phyloP scores from a whole-genome alignment of 1,284 basidiomycete species.

The Trametes polyzona region DNA sequence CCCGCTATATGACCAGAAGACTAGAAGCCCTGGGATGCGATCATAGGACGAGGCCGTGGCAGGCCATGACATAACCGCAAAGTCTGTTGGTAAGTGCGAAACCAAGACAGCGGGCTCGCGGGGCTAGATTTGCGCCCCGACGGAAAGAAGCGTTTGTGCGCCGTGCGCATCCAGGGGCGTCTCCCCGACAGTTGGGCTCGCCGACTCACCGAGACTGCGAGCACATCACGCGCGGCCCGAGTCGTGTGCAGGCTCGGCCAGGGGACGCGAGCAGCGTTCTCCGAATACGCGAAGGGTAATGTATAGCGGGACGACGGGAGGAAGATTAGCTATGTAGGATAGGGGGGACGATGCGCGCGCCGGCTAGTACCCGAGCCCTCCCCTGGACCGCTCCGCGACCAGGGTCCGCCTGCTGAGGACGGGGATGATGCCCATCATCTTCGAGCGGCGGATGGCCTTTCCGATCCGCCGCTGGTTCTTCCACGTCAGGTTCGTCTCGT shows the following conservation, averaged over 20 bases:
- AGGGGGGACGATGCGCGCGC: background rate
- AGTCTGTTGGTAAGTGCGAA: constrained; percentile 2
- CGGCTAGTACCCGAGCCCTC: background rate
- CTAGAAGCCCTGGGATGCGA: constrained; percentile 20
- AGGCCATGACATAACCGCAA: constrained; percentile 21
- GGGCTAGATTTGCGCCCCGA: constrained; percentile 6
- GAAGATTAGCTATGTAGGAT: too few species aligned
- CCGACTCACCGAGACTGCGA: background rate
- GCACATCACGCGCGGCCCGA: background rate
- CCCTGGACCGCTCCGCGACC: background rate
- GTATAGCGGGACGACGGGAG: too few species aligned
- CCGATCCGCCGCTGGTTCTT: constrained; percentile 82
- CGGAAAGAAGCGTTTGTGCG: background rate
- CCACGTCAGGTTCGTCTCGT: constrained; percentile 77
- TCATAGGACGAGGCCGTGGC: constrained; percentile 25
- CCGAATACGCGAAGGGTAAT: constrained; percentile 6
- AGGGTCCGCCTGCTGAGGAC: constrained; percentile 50
- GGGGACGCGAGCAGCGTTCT: background rate
- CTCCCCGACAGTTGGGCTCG: background rate
- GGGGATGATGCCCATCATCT: constrained; percentile 91
- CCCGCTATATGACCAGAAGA: constrained; percentile 11
- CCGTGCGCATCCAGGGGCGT: background rate
- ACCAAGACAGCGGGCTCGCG: constrained; percentile 2
- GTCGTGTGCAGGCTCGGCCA: background rate
- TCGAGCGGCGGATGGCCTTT: constrained; percentile 90